phyloP scores from a whole-genome alignment of 176 grass and related monocot genomes.

The Echinochloa phyllopogon region DNA sequence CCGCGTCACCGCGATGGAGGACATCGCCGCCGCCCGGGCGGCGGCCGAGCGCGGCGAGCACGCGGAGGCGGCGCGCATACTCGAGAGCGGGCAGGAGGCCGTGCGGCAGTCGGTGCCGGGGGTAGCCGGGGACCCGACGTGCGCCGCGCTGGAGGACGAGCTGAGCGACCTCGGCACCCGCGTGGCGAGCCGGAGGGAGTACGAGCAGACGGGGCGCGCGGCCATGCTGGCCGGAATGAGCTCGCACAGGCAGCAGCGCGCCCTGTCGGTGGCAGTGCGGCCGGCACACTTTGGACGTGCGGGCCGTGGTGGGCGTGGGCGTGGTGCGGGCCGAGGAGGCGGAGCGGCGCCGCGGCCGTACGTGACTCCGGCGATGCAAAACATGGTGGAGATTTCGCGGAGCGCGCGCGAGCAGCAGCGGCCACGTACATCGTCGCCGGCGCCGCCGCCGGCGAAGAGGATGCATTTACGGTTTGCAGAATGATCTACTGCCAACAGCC shows the following conservation, averaged over 20 bases:
- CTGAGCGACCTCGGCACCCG: constrained; percentile 59
- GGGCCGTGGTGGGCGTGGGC: too few species aligned
- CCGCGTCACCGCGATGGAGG: constrained; percentile 34
- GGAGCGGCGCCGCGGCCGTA: constrained; percentile 36
- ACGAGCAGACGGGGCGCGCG: constrained; percentile 64
- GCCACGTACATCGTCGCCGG: neutral
- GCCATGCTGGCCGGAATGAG: constrained; percentile 61
- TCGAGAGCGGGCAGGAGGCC: constrained; percentile 21
- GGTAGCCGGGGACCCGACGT: constrained; percentile 46
- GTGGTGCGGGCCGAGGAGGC: neutral
- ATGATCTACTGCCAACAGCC: too few species aligned
- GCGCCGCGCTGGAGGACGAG: constrained; percentile 44
- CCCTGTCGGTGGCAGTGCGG: constrained; percentile 26
- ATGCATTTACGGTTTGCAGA: too few species aligned
- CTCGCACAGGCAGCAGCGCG: constrained; percentile 67
- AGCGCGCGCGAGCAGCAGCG: constrained; percentile 33
- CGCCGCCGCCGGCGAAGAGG: too few species aligned
- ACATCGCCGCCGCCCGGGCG: constrained; percentile 44
- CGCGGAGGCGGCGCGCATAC: constrained; percentile 48
- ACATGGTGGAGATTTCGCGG: constrained; percentile 58
- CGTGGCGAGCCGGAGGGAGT: constrained; percentile 45
- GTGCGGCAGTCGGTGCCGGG: constrained; percentile 39
- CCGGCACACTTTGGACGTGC: too few species aligned
- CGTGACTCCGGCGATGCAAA: constrained; percentile 66
- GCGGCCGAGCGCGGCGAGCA: constrained; percentile 56